These are phyloP conservation scores for Daedaleopsis sinensis DNA, from an alignment of 768 basidiomycete genomes.

Conservation along the genomic window DNA sequence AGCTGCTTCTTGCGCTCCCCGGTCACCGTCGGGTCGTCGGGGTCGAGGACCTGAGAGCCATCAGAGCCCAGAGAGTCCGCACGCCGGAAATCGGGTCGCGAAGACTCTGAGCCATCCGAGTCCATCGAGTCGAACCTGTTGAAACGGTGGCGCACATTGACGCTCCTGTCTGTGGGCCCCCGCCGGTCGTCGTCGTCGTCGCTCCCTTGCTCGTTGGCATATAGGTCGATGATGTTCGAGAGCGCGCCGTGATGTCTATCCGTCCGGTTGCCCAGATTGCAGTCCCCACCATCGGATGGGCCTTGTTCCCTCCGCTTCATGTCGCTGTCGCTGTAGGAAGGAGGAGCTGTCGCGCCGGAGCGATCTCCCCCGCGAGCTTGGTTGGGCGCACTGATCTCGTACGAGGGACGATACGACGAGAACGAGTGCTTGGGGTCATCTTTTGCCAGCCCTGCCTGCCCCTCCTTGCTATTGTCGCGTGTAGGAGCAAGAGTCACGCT, in stretches of 20 bases:
- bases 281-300: conserved; percentile 20
- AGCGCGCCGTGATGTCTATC: conserved; percentile 47
- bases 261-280: conserved; percentile 19
- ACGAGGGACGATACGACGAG: conserved; percentile 62
- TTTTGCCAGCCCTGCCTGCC: conserved; percentile 17
- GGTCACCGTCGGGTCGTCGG: conserved; percentile 73
- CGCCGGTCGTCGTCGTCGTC: conserved; percentile 22
- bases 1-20: conserved; percentile 51
- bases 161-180: neutral
- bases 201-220: conserved; percentile 37
- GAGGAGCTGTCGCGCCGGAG: conserved; percentile 46
- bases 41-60: conserved; percentile 60
- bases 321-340: conserved; percentile 16
- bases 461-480: conserved; percentile 14
- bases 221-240: conserved; percentile 55
- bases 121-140: conserved; percentile 16
- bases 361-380: conserved; percentile 35
- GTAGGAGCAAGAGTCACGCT: conserved; percentile 37
- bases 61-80: conserved; percentile 45
- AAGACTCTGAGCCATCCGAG: conserved; percentile 23
- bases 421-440: conserved; percentile 47
- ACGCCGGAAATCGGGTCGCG: conserved; percentile 31
- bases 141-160: conserved; percentile 12
- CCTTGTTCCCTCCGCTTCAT: conserved; percentile 28
- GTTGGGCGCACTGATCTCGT: conserved; percentile 59